Percentiles rank a stretch among this genome's conserved stretches.
Conservation (phyloP, 2,329 filamentous ascomycete genomes). For the Daldinia sp. region DNA sequence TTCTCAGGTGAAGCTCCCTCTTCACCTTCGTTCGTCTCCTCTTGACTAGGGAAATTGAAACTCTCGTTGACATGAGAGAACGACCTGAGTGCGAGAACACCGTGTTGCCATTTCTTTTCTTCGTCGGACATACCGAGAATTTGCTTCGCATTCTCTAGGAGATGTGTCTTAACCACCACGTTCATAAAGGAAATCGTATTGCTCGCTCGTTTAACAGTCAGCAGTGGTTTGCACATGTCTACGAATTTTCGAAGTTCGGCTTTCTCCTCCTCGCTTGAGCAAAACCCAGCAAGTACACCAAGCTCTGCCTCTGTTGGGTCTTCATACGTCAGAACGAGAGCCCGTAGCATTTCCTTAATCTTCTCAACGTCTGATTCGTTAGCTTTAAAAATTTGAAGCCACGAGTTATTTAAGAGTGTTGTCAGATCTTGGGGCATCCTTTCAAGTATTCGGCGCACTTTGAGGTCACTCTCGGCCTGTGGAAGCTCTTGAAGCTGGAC, state of each 20-base stretch:
- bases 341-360: conserved; percentile 54
- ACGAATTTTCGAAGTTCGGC: conserved; percentile 49
- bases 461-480: conserved; percentile 49
- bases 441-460: conserved; percentile 51
- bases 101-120: conserved; percentile 53
- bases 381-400: conserved; percentile 49
- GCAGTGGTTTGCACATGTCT: conserved; percentile 50
- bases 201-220: conserved; percentile 38
- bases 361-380: conserved; percentile 48
- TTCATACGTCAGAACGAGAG: conserved; percentile 52
- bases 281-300: conserved; percentile 49
- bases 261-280: conserved; percentile 45
- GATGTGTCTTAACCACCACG: conserved; percentile 50
- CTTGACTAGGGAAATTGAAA: conserved; percentile 44
- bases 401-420: conserved; percentile 49
- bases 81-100: conserved; percentile 50
- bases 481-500: conserved; percentile 53
- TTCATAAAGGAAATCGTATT: conserved; percentile 47
- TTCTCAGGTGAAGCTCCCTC: conserved; percentile 12
- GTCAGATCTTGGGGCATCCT: conserved; percentile 51
- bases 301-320: conserved; percentile 52
- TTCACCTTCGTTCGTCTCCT: conserved; percentile 14
- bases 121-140: conserved; percentile 50
- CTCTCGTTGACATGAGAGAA: conserved; percentile 50
- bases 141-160: conserved; percentile 50